Conservation (phyloP, 2,329 filamentous ascomycete species). For the Elsinoe arachidis region DNA sequence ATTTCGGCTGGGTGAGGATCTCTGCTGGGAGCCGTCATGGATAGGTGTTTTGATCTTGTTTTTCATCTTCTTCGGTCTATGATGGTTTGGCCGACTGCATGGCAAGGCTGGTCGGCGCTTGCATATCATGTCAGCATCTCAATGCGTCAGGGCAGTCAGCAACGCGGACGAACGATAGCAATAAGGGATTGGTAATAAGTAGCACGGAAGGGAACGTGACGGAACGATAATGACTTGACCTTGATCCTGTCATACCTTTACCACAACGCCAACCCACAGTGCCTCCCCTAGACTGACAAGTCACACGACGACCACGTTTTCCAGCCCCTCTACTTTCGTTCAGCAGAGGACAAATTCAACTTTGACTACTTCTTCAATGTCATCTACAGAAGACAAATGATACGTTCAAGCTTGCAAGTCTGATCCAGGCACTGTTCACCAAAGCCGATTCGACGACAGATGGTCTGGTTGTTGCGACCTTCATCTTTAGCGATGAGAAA, state of each 20-base stretch:
- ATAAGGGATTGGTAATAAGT: no score
- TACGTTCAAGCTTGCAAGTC: background rate
- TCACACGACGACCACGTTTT: background rate
- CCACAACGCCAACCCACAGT: background rate
- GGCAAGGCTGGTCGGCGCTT: no score
- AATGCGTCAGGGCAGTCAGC: no score
- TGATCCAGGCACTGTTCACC: background rate
- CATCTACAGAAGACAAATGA: background rate
- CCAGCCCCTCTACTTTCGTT: background rate
- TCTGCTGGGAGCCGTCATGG: background rate
- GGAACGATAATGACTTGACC: background rate
- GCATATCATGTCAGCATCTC: no score
- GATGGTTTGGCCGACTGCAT: no score
- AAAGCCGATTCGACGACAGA: background rate
- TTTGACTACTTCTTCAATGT: background rate
- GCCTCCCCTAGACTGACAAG: background rate
- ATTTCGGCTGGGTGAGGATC: background rate
- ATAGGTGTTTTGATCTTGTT: background rate
- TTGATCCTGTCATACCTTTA: background rate
- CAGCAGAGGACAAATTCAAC: background rate
- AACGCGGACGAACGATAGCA: no score
- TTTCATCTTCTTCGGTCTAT: background rate
- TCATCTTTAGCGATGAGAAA: background rate
- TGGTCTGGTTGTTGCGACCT: background rate
- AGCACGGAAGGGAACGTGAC: no score